Evolutionary conservation across 1,284 basidiomycete genomes (phyloP).

Genomic region (Ustilago nuda): DNA sequence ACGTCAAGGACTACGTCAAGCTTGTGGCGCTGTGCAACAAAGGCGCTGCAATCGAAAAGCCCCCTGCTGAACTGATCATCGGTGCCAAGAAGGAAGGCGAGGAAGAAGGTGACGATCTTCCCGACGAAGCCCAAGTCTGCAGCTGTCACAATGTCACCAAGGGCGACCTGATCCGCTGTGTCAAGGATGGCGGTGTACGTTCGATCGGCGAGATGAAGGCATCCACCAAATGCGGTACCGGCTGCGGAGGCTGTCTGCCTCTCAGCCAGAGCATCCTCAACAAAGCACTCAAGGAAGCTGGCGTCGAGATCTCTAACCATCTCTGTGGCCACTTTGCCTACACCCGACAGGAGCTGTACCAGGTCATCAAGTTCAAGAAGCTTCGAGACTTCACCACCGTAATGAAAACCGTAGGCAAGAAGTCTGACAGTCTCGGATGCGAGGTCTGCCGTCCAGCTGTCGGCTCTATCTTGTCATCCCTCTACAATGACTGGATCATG

Average conservation of each 20-base stretch:
- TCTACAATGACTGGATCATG: slow-evolving; percentile 80
- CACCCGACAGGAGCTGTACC: slow-evolving; percentile 78
- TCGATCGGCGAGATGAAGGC: slow-evolving; percentile 75
- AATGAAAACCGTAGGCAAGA: slow-evolving; percentile 74
- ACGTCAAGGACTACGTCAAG: slow-evolving; percentile 79
- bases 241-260: slow-evolving; percentile 79
- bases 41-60: slow-evolving; percentile 77
- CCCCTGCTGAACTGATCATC: slow-evolving; percentile 78
- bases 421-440: slow-evolving; percentile 75
- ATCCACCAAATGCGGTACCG: slow-evolving; percentile 79
- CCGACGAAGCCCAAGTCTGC: slow-evolving; percentile 80
- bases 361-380: slow-evolving; percentile 77
- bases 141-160: slow-evolving; percentile 80
- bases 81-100: slow-evolving; percentile 74
- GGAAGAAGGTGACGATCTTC: slow-evolving; percentile 77
- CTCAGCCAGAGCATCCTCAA: slow-evolving; percentile 75
- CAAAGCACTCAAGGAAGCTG: slow-evolving; percentile 79
- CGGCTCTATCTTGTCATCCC: slow-evolving; percentile 77
- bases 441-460: slow-evolving; percentile 81
- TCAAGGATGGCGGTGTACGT: slow-evolving; percentile 73
- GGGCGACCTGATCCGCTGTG: slow-evolving; percentile 74
- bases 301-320: slow-evolving; percentile 75
- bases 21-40: slow-evolving; percentile 80
- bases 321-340: slow-evolving; percentile 79
- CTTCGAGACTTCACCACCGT: slow-evolving; percentile 75